phyloP scores from a whole-genome alignment of 1,139 yeast species.

The Lodderomyces metapsilosis region DNA sequence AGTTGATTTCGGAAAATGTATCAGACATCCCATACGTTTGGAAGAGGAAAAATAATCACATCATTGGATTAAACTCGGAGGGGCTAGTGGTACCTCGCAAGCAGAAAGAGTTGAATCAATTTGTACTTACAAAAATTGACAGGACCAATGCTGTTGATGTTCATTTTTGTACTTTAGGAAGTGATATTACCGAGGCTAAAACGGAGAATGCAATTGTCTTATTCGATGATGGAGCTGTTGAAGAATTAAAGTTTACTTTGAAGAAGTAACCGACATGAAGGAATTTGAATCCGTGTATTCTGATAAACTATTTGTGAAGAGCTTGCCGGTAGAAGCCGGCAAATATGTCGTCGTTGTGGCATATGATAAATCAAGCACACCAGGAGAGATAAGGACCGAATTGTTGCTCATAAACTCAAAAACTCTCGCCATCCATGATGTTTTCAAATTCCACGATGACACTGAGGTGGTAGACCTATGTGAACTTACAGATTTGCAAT shows the following conservation, averaged over 20 bases:
- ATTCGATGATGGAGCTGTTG: slow-evolving; percentile 2
- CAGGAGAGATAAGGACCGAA: slow-evolving; percentile 1
- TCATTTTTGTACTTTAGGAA: neutral
- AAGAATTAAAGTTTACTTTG: slow-evolving; percentile 3
- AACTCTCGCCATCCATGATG: slow-evolving; percentile 2
- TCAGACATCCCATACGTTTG: neutral
- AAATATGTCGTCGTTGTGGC: slow-evolving; percentile 8
- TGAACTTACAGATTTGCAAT: neutral
- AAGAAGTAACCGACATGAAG: neutral
- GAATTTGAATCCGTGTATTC: slow-evolving; percentile 3
- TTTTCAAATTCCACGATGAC: slow-evolving; percentile 5
- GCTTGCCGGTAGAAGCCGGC: slow-evolving; percentile 5
- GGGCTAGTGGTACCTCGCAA: neutral
- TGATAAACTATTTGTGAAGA: slow-evolving; percentile 7
- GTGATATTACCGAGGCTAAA: neutral
- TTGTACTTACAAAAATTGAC: neutral
- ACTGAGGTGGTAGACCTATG: slow-evolving; percentile 9
- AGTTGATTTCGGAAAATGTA: neutral
- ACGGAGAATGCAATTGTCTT: neutral
- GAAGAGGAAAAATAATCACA: neutral
- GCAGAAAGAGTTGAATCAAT: neutral
- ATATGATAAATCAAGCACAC: slow-evolving; percentile 3
- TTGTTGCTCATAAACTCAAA: slow-evolving; percentile 7
- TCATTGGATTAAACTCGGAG: neutral
- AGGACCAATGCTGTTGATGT: neutral